phyloP scores from a whole-genome alignment of 1,139 yeast species.

The Arxiozyma telluris region DNA sequence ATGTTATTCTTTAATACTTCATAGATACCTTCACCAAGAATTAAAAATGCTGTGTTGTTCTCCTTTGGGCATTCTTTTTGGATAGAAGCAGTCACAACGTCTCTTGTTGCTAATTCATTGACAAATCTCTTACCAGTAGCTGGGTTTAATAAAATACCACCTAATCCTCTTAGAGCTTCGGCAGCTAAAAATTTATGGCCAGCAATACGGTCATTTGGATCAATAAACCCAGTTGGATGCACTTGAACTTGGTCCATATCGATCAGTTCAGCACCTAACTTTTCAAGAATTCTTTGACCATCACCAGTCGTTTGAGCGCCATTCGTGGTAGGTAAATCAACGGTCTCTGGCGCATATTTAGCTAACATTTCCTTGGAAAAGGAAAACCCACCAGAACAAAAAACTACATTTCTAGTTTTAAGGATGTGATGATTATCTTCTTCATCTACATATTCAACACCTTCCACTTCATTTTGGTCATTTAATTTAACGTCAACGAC shows the following conservation, averaged over 20 bases:
- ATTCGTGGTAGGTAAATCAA: constrained; percentile 61
- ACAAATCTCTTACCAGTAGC: constrained; percentile 56
- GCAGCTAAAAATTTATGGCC: constrained; percentile 65
- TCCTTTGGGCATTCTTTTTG: constrained; percentile 28
- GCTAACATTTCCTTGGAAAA: constrained; percentile 40
- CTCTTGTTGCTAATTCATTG: constrained; percentile 64
- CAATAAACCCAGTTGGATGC: constrained; percentile 75
- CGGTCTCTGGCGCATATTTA: constrained; percentile 57
- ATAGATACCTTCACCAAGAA: constrained; percentile 33
- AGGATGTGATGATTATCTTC: constrained; percentile 22
- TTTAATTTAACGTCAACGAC: constrained; percentile 44
- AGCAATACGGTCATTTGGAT: constrained; percentile 45
- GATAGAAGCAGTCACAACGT: constrained; percentile 50
- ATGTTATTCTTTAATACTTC: constrained; percentile 38
- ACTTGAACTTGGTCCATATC: constrained; percentile 75
- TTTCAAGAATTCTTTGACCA: constrained; percentile 55
- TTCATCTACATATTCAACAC: constrained; percentile 41
- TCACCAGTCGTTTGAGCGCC: constrained; percentile 73
- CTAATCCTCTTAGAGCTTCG: constrained; percentile 70
- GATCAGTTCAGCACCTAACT: constrained; percentile 50
- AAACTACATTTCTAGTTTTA: constrained; percentile 40
- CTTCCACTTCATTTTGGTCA: constrained; percentile 32
- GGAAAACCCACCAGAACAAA: constrained; percentile 71
- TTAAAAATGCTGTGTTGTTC: constrained; percentile 35
- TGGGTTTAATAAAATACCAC: constrained; percentile 58